Base-by-base conservation (phyloP, 169 alveolate species). In the Eimeria sp. region DNA sequence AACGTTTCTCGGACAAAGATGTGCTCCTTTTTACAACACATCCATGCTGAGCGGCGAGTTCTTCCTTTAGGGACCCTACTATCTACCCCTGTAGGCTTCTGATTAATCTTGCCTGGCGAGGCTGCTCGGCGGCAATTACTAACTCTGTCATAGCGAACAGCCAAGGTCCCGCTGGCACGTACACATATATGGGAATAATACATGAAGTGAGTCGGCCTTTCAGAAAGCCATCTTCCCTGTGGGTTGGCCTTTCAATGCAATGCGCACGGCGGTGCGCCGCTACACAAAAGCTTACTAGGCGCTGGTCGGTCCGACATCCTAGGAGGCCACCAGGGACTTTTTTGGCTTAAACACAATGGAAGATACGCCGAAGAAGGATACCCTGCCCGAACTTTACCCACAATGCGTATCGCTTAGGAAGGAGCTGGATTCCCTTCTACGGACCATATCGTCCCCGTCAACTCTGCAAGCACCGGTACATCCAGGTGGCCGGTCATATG, bases 361-460 rank as follows among this genome's bases (percentile, higher is more conserved):
- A 10, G 66, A 54, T 33, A 64, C 94, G 14, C 62, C 20, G 30
- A 40, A 83, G 64, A 76, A 54, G 33, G 80, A 87, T 43, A 62
- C 18, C 16, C 56, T 87, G 46, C 20, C 94, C 23, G 94, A 87
- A 43, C 49, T 87, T 66, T 87, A 87, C 52, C 94, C 94, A 37
- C 94, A 87, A 49, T 87, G 94, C 43, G 82, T 87, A 64, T 62
- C 94, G 37, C 64, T 87, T 25, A 62, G 94, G 76, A 87, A 87
- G 83, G 94, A 87, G n/a, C 83, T 87, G 46, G 94, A 87, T 58
- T 33, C 94, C 8, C 83, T 87, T 20, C 94, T 87, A 27, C 83
- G 68, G 25, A 40, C 94, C 56, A 40, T 87, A 40, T 64, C 83
- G 27, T 62, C 82, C 58, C 56, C 94, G 25, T 4, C 66, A 23